Evolutionary conservation across 2,329 filamentous ascomycete genomes (phyloP), one percentile per base, ranked within the genome.

Genomic region (Intubia oerlemansii): DNA sequence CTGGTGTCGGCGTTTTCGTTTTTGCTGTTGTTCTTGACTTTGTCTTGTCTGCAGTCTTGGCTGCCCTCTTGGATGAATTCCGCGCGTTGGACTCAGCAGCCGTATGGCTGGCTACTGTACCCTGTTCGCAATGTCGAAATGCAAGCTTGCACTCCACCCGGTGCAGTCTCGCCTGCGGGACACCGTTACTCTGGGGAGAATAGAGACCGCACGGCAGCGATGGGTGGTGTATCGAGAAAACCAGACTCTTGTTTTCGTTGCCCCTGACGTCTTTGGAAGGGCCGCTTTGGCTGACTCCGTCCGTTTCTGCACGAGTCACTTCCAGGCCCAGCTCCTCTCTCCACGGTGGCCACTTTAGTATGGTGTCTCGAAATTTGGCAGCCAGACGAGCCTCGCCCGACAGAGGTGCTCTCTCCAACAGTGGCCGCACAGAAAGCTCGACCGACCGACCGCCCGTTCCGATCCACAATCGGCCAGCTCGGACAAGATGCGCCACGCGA

Each of bases 391-490:
- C 4, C 5, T n/a, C 10, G 17, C 24, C 4, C 10, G 10, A 9
- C 5, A 3, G 2, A 20, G 6, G 4, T 26, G 7, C 6, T 16
- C 9, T 20, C 18, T 28, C 25, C 18, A 37, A 18, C 19, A 21
- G 31, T 5, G 32, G 28, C 14, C 27, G 27, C 6, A 36, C 31
- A 1, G 30, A 26, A 12, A 37, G 25, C 9, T 21, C 29, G 4
- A 37, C 28, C 5, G 31, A 25, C 18, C 31, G 28, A 3, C 37
- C 37, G 17, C 25, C 22, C 10, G 23, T 18, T 24, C 31, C 31
- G 14, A 37, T 17, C 35, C 37, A 39, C 4, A 39, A 24, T 4
- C 32, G 33, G 19, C 37, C 37, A 4, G 32, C 30, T 2, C 31
- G 33, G n/a, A 36, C 32, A 2, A 39, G 35, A 17, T 34, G 27